Base-by-base conservation (phyloP, 306 rosid species). In the Prinsepia uniflora region DNA sequence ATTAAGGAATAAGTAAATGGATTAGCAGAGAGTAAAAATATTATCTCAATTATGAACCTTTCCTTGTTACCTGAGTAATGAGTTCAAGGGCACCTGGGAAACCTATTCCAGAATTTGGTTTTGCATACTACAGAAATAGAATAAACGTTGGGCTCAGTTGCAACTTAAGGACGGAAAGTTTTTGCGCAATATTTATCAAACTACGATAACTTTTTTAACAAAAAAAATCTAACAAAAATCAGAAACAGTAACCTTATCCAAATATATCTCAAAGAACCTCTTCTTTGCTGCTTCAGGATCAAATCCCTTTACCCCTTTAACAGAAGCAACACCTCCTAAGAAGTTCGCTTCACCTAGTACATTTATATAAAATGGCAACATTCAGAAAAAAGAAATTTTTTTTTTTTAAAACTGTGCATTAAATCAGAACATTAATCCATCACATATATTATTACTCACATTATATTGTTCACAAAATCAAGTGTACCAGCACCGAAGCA, bases 1-100 rank as follows among this genome's bases (percentile, higher is more conserved):
- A 63, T 53, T 67, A 79, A 43, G 72, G 57, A 72, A 78, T 75
- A 34, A 47, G 76, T 57, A 47, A 47, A 67, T 70, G 77, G 70
- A 78, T 49, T 55, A 74, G 77, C 73, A 67, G 76, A 67, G 76
- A 42, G 55, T 18, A 67, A 52, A 56, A 75, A 76, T 50, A 75
- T 73, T 46, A 47, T 67, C 68, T 70, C 53, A 49, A 22, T 20
- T 44, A 63, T 57, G 55, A 49, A 6, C 58, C 63, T 62, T 24
- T 8, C 34, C 63, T 48, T 41, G 60, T 50, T 80, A 93, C 98
- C 98, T 85, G 90, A 74, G 91, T 87, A 64, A 94, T 86, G 53
- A 94, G 90, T 75, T 94, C 98, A 70, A 89, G 84, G 60, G 97
- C 97, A 79, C 97, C 97, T 6, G 98, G 98, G 76, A 87, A 90